phyloP scores from a whole-genome alignment of 2,329 filamentous ascomycete species.

The Botrytis aclada region DNA sequence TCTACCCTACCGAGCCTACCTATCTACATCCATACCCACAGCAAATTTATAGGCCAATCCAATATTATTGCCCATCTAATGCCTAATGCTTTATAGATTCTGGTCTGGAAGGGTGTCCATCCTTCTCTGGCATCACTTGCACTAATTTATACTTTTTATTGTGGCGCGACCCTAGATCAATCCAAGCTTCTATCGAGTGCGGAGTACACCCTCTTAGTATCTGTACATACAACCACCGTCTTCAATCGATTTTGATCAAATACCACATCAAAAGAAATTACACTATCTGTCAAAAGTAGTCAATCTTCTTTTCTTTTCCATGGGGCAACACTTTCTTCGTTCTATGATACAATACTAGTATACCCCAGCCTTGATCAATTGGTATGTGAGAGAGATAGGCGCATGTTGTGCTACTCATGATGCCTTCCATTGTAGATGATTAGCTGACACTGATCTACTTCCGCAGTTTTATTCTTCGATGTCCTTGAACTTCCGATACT shows the following conservation, averaged over 20 bases:
- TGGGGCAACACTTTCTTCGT: not conserved
- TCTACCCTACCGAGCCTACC: not conserved
- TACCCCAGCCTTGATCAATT: slow-evolving; percentile 8
- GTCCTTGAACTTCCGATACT: slow-evolving; percentile 8
- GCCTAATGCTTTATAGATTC: not conserved
- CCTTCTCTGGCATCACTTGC: slow-evolving; percentile 1
- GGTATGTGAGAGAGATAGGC: slow-evolving; percentile 17
- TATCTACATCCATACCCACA: not conserved
- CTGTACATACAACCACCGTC: slow-evolving; percentile 6
- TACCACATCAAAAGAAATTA: not conserved
- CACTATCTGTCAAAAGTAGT: not conserved
- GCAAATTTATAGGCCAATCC: not conserved
- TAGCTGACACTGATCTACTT: slow-evolving; percentile 30
- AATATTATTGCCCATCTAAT: not conserved
- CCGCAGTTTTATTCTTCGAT: slow-evolving; percentile 27
- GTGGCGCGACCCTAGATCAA: slow-evolving; percentile 9
- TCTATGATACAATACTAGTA: not conserved
- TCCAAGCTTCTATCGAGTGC: slow-evolving; percentile 10
- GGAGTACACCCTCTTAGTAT: not conserved
- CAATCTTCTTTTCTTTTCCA: not conserved
- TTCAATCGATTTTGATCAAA: not conserved
- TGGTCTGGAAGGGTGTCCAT: slow-evolving; percentile 8
- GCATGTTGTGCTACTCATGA: slow-evolving; percentile 16
- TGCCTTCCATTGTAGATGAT: slow-evolving; percentile 25
- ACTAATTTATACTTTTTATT: slow-evolving; percentile 13